These are phyloP conservation scores for Zygoascus hellenicus DNA, from an alignment of 1,139 yeast species.

Conservation along the genomic window DNA sequence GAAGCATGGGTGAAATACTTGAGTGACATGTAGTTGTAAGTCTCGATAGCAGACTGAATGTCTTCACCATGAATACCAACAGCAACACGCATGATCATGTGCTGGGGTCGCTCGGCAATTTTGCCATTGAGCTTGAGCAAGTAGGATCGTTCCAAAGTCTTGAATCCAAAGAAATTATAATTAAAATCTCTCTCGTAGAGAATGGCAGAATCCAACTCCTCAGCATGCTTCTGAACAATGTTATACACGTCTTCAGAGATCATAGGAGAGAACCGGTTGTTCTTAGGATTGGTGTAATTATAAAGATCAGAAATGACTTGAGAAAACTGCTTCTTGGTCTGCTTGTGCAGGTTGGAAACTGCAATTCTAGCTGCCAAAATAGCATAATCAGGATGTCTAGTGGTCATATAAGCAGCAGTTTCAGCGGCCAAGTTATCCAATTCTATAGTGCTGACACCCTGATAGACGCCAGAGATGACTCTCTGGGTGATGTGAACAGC, in stretches of 20 bases:
- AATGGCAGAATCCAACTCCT: conserved; percentile 72
- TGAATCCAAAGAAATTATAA: conserved; percentile 81
- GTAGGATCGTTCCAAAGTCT: conserved; percentile 80
- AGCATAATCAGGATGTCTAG: conserved; percentile 95
- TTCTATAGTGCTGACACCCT: conserved; percentile 93
- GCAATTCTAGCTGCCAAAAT: conserved; percentile 93
- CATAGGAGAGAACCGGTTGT: conserved; percentile 72
- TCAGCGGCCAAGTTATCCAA: conserved; percentile 92
- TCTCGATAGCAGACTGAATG: conserved; percentile 64
- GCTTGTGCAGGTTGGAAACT: conserved; percentile 85
- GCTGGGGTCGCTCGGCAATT: conserved; percentile 89
- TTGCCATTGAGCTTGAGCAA: conserved; percentile 62
- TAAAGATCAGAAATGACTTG: conserved; percentile 69
- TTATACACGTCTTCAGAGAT: conserved; percentile 65
- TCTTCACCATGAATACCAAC: conserved; percentile 80
- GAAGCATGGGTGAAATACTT: conserved; percentile 85
- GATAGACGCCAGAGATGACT: conserved; percentile 85
- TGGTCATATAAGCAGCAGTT: conserved; percentile 95
- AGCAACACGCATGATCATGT: conserved; percentile 82
- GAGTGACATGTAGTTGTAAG: conserved; percentile 78
- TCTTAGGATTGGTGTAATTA: conserved; percentile 73
- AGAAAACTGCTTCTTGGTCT: conserved; percentile 83
- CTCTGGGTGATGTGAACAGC: conserved; percentile 86
- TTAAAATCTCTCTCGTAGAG: conserved; percentile 78
- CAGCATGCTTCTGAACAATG: conserved; percentile 56